Percentiles rank a stretch among this genome's conserved stretches.
phyloP scores from a whole-genome alignment of 176 grass and related monocot genomes.

The Eragrostis nindensis region DNA sequence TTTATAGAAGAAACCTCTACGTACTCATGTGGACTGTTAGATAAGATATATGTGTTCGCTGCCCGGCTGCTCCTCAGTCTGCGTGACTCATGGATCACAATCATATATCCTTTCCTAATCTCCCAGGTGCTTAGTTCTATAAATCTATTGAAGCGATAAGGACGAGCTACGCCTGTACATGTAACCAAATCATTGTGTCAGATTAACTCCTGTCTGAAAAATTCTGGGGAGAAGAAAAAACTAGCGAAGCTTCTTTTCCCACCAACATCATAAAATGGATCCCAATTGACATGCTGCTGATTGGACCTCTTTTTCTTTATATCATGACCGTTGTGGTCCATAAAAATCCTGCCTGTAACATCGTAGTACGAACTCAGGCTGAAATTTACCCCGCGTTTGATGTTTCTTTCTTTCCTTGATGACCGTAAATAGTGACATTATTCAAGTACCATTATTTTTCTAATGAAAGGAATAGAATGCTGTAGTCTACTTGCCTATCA shows the following conservation, averaged over 20 bases:
- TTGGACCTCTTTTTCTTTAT: neutral
- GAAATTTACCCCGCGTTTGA: neutral
- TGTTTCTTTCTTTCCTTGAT: neutral
- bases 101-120: too few relatives aligned
- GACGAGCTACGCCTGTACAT: too few relatives aligned
- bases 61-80: too few relatives aligned
- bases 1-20: too few relatives aligned
- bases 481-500: neutral
- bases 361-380: neutral
- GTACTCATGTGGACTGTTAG: too few relatives aligned
- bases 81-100: too few relatives aligned
- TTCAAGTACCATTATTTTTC: neutral
- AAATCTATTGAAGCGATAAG: too few relatives aligned
- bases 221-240: neutral
- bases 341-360: neutral
- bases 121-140: too few relatives aligned
- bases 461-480: neutral
- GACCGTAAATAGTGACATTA: neutral
- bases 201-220: too few relatives aligned
- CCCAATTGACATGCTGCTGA: neutral
- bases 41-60: too few relatives aligned
- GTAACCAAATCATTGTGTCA: too few relatives aligned
- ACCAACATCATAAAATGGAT: neutral
- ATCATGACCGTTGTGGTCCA: neutral
- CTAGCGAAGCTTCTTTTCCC: neutral